Evolutionary conservation across 2,329 filamentous ascomycete species (phyloP), one percentile per base, ranked within the genome.

Genomic region (Colletotrichum tofieldiae): DNA sequence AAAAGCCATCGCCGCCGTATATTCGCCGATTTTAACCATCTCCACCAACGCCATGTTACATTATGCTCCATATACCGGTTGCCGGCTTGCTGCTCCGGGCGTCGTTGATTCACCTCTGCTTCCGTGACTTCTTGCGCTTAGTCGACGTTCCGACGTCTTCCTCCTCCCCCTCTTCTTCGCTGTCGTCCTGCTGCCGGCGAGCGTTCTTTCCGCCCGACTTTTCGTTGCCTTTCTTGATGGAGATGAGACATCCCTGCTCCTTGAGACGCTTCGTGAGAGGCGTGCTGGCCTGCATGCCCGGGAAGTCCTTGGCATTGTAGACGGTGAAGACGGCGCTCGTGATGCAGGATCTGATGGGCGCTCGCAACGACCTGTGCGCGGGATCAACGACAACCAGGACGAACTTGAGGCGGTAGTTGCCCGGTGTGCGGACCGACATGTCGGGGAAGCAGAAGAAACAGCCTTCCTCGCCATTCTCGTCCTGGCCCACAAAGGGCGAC

Each of bases 371-470:
- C 18, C 84, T 83, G 81, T 90, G 88, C 59, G 85, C 84, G 45
- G 82, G 82, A 75, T 95, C 91, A 52, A 96, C 88, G 72, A 93
- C 89, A 78, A 95, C 90, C 29, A 96, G 85, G 47, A 90, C 90
- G 80, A 96, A 96, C 58, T 90, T 90, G 66, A 96, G 87, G 23
- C 93, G 87, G 80, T 93, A 96, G n/a, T 86, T 85, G 26, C 94
- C 94, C 1, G 93, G 91, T 0, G 92, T 95, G 43, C 94, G 89
- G 79, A 93, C 94, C 5, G 93, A 95, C 26, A 96, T 86, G 78
- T 96, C 94, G 0, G 93, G 92, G 79, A 96, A 96, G 79, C 93
- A 94, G 81, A 96, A 96, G 85, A 96, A 96, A 78, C 92, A 94
- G 1, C 94, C 93, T 74, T 94, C 92, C 29, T 89, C 82, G 65